A percentile compares a stretch with the other conserved stretches of the same genome.
Evolutionary conservation across 2,329 filamentous ascomycete species (phyloP).

Genomic region (Simplicillium sp.): DNA sequence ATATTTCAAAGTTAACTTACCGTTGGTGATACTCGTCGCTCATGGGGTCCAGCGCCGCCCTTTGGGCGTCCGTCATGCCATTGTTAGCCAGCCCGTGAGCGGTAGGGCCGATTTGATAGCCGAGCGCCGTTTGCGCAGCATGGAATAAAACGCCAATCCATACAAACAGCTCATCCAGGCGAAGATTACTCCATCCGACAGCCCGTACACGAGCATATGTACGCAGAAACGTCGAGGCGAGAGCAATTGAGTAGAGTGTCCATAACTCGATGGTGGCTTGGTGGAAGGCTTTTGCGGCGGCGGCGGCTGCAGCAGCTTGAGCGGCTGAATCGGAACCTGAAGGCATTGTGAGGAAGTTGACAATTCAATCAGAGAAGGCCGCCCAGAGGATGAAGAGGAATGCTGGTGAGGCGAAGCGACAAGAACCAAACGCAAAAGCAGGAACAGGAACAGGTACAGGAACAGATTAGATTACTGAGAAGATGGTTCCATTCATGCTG

Average conservation of each 20-base stretch:
- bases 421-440: too few species aligned
- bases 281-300: constrained; percentile 4
- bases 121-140: constrained; percentile 37
- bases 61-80: constrained; percentile 41
- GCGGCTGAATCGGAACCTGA: neutral
- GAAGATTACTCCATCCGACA: constrained; percentile 13
- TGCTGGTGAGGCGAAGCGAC: too few species aligned
- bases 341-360: too few species aligned
- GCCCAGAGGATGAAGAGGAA: too few species aligned
- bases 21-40: constrained; percentile 33
- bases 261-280: constrained; percentile 14
- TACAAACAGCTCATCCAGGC: constrained; percentile 19
- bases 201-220: constrained; percentile 18
- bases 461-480: too few species aligned
- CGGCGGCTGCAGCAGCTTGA: neutral
- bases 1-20: constrained; percentile 11
- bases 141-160: constrained; percentile 25
- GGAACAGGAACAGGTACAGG: too few species aligned
- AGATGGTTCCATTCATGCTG: too few species aligned
- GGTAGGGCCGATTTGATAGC: constrained; percentile 38
- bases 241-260: constrained; percentile 17
- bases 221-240: constrained; percentile 15
- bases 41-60: constrained; percentile 29
- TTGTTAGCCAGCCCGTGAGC: constrained; percentile 46
- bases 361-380: too few species aligned